These are phyloP conservation scores for Aphanomyces invadans DNA, from an alignment of 352 stramenopile genomes.

Conservation along the genomic window DNA sequence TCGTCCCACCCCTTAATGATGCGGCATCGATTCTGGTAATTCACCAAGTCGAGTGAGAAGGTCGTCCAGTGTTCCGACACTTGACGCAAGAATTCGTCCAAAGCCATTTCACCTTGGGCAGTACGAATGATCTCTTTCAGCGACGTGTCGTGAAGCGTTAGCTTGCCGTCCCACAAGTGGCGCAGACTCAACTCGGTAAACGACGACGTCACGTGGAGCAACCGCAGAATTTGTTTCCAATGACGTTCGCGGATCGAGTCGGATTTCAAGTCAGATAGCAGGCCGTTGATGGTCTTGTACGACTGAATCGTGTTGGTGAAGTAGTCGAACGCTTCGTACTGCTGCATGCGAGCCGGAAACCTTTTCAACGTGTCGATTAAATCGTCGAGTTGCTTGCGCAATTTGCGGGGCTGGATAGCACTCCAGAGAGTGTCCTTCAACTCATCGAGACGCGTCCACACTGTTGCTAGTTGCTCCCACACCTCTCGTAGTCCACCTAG, in stretches of 20 bases:
- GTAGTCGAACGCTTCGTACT: conserved; percentile 97
- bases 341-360: conserved; percentile 93
- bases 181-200: conserved; percentile 95
- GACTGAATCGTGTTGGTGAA: conserved; percentile 90
- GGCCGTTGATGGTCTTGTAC: conserved; percentile 89
- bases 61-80: conserved; percentile 87
- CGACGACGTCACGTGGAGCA: conserved; percentile 87
- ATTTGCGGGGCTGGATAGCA: conserved; percentile 89
- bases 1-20: conserved; percentile 99
- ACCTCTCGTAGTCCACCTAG: conserved; percentile 96
- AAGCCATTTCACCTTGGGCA: conserved; percentile 98
- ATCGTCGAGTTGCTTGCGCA: conserved; percentile 94
- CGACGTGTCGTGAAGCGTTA: conserved; percentile 90
- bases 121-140: conserved; percentile 95
- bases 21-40: conserved; percentile 91
- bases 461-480: conserved; percentile 91
- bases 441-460: conserved; percentile 81
- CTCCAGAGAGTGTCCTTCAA: conserved; percentile 94
- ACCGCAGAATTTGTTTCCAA: conserved; percentile 96
- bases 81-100: conserved; percentile 98
- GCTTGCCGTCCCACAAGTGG: conserved; percentile 95
- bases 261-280: conserved; percentile 97
- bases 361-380: conserved; percentile 94
- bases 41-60: conserved; percentile 88
- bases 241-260: conserved; percentile 98